Evolutionary conservation across 352 stramenopile species (phyloP).

Genomic region (Blastocystis sp.): DNA sequence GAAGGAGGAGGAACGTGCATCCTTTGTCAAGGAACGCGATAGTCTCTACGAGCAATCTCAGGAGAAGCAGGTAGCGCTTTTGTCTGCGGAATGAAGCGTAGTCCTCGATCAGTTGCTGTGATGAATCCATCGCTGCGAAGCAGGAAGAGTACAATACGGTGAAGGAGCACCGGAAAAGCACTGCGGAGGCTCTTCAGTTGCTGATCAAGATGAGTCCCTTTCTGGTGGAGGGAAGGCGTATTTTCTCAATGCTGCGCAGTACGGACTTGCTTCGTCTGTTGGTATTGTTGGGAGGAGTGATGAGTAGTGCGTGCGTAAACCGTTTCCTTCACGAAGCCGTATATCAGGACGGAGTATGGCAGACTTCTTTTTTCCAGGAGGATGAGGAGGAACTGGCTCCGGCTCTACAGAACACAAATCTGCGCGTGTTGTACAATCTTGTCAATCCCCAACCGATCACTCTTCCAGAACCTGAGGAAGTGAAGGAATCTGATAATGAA

Average conservation of each 20-base stretch:
- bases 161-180: background rate
- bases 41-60: background rate
- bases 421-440: background rate
- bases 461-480: background rate
- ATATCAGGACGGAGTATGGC: constrained; percentile 9
- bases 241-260: background rate
- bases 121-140: background rate
- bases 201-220: background rate
- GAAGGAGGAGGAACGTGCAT: background rate
- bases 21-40: background rate
- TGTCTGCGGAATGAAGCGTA: background rate
- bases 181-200: background rate
- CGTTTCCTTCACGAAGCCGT: background rate
- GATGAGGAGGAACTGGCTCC: background rate
- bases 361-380: background rate
- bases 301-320: constrained; percentile 2
- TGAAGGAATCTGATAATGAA: background rate
- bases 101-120: background rate
- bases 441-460: background rate
- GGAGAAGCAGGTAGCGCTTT: background rate
- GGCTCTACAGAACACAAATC: background rate
- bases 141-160: background rate
- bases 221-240: background rate
- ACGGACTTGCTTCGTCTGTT: background rate
- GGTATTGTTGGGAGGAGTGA: background rate